Evolutionary conservation across 2,329 filamentous ascomycete species (phyloP).

Genomic region (Fusarium virguliforme): DNA sequence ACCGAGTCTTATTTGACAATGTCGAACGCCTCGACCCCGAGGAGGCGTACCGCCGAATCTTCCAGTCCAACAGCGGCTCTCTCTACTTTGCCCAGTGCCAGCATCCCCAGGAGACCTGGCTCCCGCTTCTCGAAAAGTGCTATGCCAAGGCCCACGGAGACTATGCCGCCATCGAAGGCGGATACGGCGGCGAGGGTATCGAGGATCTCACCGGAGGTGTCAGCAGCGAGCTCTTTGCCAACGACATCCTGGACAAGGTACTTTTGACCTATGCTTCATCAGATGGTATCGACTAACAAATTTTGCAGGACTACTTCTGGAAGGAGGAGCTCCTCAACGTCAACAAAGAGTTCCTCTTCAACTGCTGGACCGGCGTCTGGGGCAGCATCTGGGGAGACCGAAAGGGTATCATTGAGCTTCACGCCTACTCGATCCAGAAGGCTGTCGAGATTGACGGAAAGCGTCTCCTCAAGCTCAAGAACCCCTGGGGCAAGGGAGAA

Average conservation of each 20-base stretch:
- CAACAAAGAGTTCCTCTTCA: slow-evolving; percentile 84
- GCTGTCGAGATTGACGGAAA: slow-evolving; percentile 71
- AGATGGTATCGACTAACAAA: not conserved
- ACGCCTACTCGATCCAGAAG: slow-evolving; percentile 75
- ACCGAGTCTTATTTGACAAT: slow-evolving; percentile 62
- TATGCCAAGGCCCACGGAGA: slow-evolving; percentile 88
- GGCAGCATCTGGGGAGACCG: slow-evolving; percentile 57
- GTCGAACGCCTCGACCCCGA: slow-evolving; percentile 67
- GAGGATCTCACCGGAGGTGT: slow-evolving; percentile 77
- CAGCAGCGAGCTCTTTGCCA: slow-evolving; percentile 76
- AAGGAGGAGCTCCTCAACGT: slow-evolving; percentile 82
- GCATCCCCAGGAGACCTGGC: slow-evolving; percentile 84
- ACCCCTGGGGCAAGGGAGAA: slow-evolving; percentile 86
- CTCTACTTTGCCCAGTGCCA: slow-evolving; percentile 84
- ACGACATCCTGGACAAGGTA: slow-evolving; percentile 81
- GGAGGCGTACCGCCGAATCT: slow-evolving; percentile 76
- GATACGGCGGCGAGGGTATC: slow-evolving; percentile 74
- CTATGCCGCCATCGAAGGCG: slow-evolving; percentile 81
- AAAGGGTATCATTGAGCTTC: slow-evolving; percentile 71
- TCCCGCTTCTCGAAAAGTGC: slow-evolving; percentile 84
- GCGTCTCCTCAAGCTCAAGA: slow-evolving; percentile 77
- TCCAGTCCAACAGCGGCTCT: slow-evolving; percentile 82
- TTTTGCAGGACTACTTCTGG: slow-evolving; percentile 74
- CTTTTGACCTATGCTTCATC: slow-evolving; percentile 46
- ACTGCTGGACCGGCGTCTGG: slow-evolving; percentile 67